These are phyloP conservation scores for Eutypella sp. DNA, from an alignment of 2,329 filamentous ascomycete genomes.

Conservation along the genomic window DNA sequence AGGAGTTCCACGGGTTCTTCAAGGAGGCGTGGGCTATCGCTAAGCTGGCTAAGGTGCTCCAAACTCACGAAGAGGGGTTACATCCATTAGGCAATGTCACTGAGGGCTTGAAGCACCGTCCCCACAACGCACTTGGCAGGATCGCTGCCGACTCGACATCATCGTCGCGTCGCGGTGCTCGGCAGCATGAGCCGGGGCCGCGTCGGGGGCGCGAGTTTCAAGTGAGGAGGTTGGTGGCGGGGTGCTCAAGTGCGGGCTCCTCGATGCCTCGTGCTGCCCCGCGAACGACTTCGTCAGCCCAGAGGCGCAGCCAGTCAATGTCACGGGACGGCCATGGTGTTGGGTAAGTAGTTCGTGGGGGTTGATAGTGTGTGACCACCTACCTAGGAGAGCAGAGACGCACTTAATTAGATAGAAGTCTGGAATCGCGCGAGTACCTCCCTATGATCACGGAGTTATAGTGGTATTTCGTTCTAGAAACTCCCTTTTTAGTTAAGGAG, in stretches of 20 bases:
- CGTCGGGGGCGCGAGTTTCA: no score
- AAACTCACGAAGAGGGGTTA: no score
- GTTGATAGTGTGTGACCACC: not conserved
- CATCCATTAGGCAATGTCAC: no score
- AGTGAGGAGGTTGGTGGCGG: constrained; percentile 31
- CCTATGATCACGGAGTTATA: no score
- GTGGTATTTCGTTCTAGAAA: no score
- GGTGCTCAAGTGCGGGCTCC: constrained; percentile 35
- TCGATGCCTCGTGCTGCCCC: constrained; percentile 32
- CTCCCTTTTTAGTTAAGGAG: no score
- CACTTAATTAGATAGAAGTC: not conserved
- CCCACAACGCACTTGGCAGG: no score
- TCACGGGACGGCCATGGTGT: constrained; percentile 18
- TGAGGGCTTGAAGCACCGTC: no score
- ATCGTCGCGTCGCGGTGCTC: constrained; percentile 36
- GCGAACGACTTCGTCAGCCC: constrained; percentile 37
- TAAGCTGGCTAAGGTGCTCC: no score
- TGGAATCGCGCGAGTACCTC: not conserved
- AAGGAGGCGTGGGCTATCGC: constrained; percentile 27
- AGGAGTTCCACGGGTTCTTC: constrained; percentile 24
- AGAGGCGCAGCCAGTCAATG: constrained; percentile 35
- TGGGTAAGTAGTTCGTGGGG: not conserved
- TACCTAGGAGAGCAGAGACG: not conserved
- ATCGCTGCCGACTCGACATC: constrained; percentile 29
- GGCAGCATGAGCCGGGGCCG: constrained; percentile 32